These are phyloP conservation scores for Candida gorgasii DNA, from an alignment of 805 yeast genomes.

Conservation along the genomic window DNA sequence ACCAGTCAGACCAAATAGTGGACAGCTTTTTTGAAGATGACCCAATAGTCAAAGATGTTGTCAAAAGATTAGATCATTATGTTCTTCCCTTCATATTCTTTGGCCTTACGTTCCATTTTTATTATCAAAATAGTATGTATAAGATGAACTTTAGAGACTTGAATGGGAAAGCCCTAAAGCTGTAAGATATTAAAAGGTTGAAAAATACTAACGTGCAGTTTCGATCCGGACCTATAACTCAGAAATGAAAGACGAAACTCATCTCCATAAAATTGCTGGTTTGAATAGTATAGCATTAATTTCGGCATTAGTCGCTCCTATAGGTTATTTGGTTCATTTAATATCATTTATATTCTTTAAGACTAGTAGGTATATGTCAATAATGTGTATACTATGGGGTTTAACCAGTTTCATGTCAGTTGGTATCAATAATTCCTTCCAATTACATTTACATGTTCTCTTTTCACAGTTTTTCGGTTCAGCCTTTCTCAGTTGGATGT, in stretches of 20 bases:
- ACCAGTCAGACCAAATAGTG: too few relatives aligned
- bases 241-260: background rate
- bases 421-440: background rate
- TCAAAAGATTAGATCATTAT: background rate
- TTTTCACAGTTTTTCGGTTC: background rate
- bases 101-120: background rate
- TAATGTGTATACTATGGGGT: background rate
- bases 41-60: too few relatives aligned
- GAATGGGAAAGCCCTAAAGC: too few relatives aligned
- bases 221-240: background rate
- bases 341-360: background rate
- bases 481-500: background rate
- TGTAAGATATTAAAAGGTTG: too few relatives aligned
- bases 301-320: too few relatives aligned
- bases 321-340: background rate
- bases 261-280: too few relatives aligned
- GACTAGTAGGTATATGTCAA: background rate
- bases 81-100: background rate
- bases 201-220: background rate
- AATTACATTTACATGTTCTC: background rate
- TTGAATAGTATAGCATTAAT: too few relatives aligned
- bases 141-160: too few relatives aligned
- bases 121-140: background rate
- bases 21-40: too few relatives aligned
- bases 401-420: background rate